Evolutionary conservation across 2,329 filamentous ascomycete genomes (phyloP).

Genomic region (Apiospora saccharicola): DNA sequence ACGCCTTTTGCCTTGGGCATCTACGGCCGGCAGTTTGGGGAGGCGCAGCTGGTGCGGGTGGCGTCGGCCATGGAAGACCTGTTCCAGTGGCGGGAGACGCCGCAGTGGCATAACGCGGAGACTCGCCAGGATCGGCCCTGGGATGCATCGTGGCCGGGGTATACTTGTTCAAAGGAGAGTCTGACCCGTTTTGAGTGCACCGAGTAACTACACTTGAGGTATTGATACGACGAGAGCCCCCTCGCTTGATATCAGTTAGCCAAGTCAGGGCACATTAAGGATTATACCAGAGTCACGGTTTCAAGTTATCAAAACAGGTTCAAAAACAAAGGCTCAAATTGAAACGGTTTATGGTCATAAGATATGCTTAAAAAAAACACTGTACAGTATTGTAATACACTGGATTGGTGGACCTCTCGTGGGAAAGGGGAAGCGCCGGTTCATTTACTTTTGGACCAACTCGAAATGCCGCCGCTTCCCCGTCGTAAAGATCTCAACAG

Average conservation of each 20-base stretch:
- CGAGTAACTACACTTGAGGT: background rate
- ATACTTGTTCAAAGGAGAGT: slow-evolving; percentile 22
- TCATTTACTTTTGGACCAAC: too few relatives aligned
- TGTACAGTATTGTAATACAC: background rate
- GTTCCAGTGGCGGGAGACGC: slow-evolving; percentile 12
- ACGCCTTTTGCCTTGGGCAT: slow-evolving; percentile 6
- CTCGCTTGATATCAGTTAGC: background rate
- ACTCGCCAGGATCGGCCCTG: slow-evolving; percentile 19
- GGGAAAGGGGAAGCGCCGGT: too few relatives aligned
- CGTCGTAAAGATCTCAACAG: too few relatives aligned
- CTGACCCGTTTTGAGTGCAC: slow-evolving; percentile 23
- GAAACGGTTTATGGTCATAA: background rate
- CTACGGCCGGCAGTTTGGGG: slow-evolving; percentile 24
- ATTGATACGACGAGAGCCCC: background rate
- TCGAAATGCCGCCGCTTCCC: background rate
- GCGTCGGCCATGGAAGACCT: slow-evolving; percentile 26
- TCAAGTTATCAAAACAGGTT: background rate
- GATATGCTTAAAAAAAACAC: background rate
- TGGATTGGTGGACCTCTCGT: background rate
- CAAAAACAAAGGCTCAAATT: background rate
- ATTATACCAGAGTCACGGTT: background rate
- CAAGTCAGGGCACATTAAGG: background rate
- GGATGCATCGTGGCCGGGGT: slow-evolving; percentile 27
- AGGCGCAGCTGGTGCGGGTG: slow-evolving; percentile 24
- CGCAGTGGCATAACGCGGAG: slow-evolving; percentile 23